Evolutionary conservation across 768 basidiomycete species (phyloP).

Genomic region (Podaxis sp.): DNA sequence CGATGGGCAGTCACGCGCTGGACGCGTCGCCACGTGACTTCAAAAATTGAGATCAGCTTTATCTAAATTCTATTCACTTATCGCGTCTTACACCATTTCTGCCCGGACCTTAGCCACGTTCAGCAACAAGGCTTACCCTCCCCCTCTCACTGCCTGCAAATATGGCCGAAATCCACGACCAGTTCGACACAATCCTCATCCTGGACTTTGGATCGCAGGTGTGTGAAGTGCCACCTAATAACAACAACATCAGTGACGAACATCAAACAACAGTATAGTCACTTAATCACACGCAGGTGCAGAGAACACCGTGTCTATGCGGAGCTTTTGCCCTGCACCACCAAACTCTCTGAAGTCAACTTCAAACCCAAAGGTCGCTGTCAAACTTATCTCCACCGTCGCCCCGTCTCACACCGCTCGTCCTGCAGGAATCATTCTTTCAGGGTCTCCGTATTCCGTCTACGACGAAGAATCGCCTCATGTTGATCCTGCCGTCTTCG

Average conservation of each 20-base stretch:
- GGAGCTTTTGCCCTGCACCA: conserved; percentile 96
- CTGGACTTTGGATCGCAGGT: conserved; percentile 98
- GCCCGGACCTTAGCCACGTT: neutral
- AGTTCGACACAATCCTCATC: conserved; percentile 95
- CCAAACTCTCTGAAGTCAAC: conserved; percentile 78
- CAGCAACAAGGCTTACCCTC: neutral
- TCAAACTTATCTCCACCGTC: conserved; percentile 3
- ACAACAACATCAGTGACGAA: conserved; percentile 15
- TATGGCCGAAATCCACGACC: conserved; percentile 90
- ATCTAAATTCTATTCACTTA: neutral
- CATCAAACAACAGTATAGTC: conserved; percentile 71
- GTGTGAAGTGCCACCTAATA: conserved; percentile 17
- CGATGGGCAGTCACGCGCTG: neutral
- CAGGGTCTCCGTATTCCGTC: conserved; percentile 97
- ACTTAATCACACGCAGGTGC: conserved; percentile 96
- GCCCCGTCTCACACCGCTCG: conserved; percentile 7
- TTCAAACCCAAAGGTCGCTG: conserved; percentile 91
- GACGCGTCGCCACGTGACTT: conserved; percentile 1
- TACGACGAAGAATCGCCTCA: conserved; percentile 93
- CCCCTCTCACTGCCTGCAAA: neutral
- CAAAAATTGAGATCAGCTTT: neutral
- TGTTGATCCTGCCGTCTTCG: conserved; percentile 89
- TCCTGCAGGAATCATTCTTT: conserved; percentile 81
- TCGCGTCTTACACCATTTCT: neutral
- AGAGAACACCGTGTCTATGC: conserved; percentile 97